Percentiles rank a stretch among this genome's conserved stretches.
Conservation (phyloP, 176 grass and related monocot genomes). For the Aegilops tauschii region DNA sequence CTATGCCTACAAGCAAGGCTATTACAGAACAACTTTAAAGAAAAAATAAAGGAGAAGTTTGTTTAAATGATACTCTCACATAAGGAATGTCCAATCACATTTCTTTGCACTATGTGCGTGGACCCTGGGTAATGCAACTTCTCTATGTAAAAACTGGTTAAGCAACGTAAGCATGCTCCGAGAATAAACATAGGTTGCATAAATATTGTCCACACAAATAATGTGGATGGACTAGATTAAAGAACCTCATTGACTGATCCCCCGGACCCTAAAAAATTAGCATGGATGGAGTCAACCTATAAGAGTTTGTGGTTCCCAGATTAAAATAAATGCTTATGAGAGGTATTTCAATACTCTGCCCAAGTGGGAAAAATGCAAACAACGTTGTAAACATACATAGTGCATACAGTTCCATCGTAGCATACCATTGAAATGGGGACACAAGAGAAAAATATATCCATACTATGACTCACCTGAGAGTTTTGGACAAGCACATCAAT, state of each 20-base stretch:
- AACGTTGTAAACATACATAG: not conserved
- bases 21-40: constrained; percentile 11
- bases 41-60: constrained; percentile 7
- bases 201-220: constrained; percentile 8
- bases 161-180: not conserved
- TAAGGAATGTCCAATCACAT: not conserved
- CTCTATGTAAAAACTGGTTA: not conserved
- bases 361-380: not conserved
- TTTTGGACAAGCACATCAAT: constrained; percentile 98
- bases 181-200: not conserved
- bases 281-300: not conserved
- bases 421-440: constrained; percentile 9
- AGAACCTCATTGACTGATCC: not conserved
- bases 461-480: constrained; percentile 64
- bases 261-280: not conserved
- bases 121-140: not conserved
- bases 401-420: not conserved
- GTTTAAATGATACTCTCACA: not conserved
- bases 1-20: not conserved
- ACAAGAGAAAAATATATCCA: not conserved
- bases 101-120: not conserved
- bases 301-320: constrained; percentile 9
- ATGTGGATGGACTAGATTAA: not conserved
- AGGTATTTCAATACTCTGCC: not conserved
- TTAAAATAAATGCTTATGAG: not conserved